Evolutionary conservation across 306 rosid species (phyloP), one percentile per base, ranked within the genome.

Genomic region (Gleditsia sinensis): DNA sequence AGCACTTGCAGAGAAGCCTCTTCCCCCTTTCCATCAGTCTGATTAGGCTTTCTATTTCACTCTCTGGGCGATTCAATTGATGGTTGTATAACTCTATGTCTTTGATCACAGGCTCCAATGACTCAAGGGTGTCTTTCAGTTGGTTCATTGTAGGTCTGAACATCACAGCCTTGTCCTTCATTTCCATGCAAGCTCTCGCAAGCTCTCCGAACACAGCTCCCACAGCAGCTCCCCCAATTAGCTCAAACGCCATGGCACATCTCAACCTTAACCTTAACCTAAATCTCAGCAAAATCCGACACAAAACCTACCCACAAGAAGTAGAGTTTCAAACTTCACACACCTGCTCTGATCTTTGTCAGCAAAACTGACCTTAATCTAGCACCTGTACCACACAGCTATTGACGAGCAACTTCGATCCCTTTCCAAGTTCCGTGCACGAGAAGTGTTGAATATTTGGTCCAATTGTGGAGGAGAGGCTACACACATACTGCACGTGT

Each of bases 1-100:
- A 19, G 70, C 74, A 78, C 48, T 59, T 40, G 12, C 9, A 33
- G 66, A 82, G 13, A 2, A 82, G 69, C 28, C 1, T 12, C 16
- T 0, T 56, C 2, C 72, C 85, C 3, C 58, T 16, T 19, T 50
- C 40, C 37, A 81, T 14, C 5, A n/a, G 19, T 17, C 7, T 17
- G 1, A 3, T 32, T 17, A 81, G 19, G 5, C 7, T 32, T n/a
- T 49, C 2, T 5, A 30, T 25, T 16, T 76, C 82, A 12, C n/a
- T 8, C 10, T 58, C 24, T 40, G 40, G 2, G n/a, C 23, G 27
- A 32, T 63, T 71, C 69, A 75, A 5, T 0, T 3, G 4, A n/a
- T 1, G 6, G 60, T 54, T 23, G 3, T 23, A 3, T 54, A 13
- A 13, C 1, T 54, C 33, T 4, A 54, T 54, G 3, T 54, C 33